phyloP scores from a whole-genome alignment of 495 filamentous ascomycete genomes.

The Penicillium nucicola region DNA sequence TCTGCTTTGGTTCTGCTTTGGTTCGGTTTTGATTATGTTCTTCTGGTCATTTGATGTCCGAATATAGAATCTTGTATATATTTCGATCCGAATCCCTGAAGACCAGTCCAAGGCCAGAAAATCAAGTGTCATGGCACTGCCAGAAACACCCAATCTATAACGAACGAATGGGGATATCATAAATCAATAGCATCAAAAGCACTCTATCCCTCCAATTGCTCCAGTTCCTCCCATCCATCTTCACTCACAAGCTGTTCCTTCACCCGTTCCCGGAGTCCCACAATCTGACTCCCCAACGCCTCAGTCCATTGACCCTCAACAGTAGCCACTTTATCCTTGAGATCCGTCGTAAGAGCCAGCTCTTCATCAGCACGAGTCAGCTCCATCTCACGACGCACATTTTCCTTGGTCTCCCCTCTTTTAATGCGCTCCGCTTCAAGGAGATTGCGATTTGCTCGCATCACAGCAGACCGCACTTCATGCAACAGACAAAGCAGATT shows the following conservation, averaged over 20 bases:
- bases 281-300: slow-evolving; percentile 59
- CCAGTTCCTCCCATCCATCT: slow-evolving; percentile 71
- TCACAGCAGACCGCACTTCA: slow-evolving; percentile 81
- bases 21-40: too few species aligned
- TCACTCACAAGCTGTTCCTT: slow-evolving; percentile 62
- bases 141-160: slow-evolving; percentile 13
- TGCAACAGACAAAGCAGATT: slow-evolving; percentile 92
- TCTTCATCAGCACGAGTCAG: slow-evolving; percentile 64
- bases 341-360: slow-evolving; percentile 68
- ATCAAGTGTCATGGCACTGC: slow-evolving; percentile 5
- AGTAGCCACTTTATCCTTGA: slow-evolving; percentile 85
- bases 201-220: slow-evolving; percentile 35
- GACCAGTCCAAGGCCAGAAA: not conserved
- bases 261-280: slow-evolving; percentile 53
- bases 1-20: too few species aligned
- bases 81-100: not conserved
- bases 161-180: slow-evolving; percentile 32
- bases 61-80: not conserved
- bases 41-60: too few species aligned
- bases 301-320: slow-evolving; percentile 87
- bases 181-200: slow-evolving; percentile 11
- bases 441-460: slow-evolving; percentile 52
- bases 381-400: slow-evolving; percentile 53
- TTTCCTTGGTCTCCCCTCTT: slow-evolving; percentile 51
- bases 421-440: slow-evolving; percentile 57